Percentiles rank a stretch among this genome's conserved stretches.
phyloP scores from a whole-genome alignment of 2,329 filamentous ascomycete species.

The Sporothrix sp. region DNA sequence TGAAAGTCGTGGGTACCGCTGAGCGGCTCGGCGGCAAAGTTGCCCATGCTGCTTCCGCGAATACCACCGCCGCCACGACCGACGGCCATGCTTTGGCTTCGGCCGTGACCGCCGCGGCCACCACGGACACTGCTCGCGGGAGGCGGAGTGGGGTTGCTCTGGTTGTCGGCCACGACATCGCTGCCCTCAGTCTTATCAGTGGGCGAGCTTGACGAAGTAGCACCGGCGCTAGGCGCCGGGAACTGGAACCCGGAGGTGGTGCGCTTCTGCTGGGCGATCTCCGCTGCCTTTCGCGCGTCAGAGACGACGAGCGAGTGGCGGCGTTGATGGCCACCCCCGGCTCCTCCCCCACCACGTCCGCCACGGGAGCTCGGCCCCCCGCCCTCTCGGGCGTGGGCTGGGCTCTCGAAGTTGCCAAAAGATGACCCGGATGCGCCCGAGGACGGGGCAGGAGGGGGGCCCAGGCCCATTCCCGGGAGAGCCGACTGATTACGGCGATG shows the following conservation, averaged over 20 bases:
- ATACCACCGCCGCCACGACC: constrained; percentile 55
- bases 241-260: constrained; percentile 94
- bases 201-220: constrained; percentile 37
- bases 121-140: constrained; percentile 30
- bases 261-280: constrained; percentile 91
- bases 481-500: constrained; percentile 98
- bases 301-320: constrained; percentile 90
- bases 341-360: constrained; percentile 36
- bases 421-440: constrained; percentile 72
- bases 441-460: constrained; percentile 80
- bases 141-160: constrained; percentile 20
- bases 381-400: constrained; percentile 55
- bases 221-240: constrained; percentile 61
- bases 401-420: constrained; percentile 70
- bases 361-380: constrained; percentile 42
- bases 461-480: constrained; percentile 84
- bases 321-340: constrained; percentile 74
- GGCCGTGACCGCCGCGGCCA: constrained; percentile 53
- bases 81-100: constrained; percentile 87
- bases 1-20: constrained; percentile 51
- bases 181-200: constrained; percentile 47
- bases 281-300: constrained; percentile 95
- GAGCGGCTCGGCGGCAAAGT: constrained; percentile 42
- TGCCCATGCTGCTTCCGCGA: constrained; percentile 51
- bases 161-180: background rate